Conservation (phyloP, 1,139 yeast species). For the Yamadazyma buinensis region DNA sequence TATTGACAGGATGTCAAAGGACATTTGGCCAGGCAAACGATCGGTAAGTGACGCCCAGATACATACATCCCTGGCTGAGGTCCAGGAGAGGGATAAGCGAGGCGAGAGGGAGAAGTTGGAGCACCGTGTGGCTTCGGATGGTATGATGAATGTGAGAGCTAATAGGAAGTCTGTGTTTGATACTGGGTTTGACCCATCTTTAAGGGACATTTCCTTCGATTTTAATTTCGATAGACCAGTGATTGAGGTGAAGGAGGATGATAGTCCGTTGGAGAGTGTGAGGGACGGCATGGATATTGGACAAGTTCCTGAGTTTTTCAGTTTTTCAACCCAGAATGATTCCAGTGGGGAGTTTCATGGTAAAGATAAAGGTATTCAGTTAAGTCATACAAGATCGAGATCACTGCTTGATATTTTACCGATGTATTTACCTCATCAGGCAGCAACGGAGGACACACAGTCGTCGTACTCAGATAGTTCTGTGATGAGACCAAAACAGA, state of each 20-base stretch:
- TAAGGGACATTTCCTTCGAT: slow-evolving; percentile 13
- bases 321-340: slow-evolving; percentile 7
- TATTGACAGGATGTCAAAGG: background rate
- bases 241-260: slow-evolving; percentile 1
- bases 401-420: slow-evolving; percentile 4
- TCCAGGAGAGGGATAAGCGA: background rate
- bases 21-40: slow-evolving; percentile 1
- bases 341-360: background rate
- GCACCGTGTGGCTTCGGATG: slow-evolving; percentile 12
- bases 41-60: slow-evolving; percentile 1
- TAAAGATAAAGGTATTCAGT: background rate
- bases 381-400: background rate
- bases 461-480: slow-evolving; percentile 1
- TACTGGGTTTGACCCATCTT: slow-evolving; percentile 15
- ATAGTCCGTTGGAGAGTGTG: background rate
- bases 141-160: slow-evolving; percentile 6
- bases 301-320: slow-evolving; percentile 4
- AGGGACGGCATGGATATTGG: background rate
- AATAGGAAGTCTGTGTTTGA: slow-evolving; percentile 15
- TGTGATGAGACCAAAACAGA: slow-evolving; percentile 1
- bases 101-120: background rate
- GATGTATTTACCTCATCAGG: background rate
- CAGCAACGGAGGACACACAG: background rate
- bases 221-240: slow-evolving; percentile 5
- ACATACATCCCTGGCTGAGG: background rate